Evolutionary conservation across 106 monocot genomes (phyloP).

Genomic region (Cymbidium sinense): DNA sequence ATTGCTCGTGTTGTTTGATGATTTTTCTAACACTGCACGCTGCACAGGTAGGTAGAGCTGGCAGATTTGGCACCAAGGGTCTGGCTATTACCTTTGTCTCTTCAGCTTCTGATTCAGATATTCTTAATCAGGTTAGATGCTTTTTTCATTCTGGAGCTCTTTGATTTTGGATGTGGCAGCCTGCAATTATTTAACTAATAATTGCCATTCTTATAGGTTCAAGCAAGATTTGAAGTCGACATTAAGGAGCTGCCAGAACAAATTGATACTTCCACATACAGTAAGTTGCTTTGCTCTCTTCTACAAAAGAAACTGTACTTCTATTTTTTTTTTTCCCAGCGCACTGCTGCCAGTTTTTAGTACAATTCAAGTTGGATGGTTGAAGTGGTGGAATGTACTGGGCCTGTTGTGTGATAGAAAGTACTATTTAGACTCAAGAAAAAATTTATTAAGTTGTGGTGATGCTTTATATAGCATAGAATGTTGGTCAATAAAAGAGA

Average conservation of each 20-base stretch:
- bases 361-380: too few species aligned
- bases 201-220: conserved; percentile 42
- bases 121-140: conserved; percentile 79
- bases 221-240: conserved; percentile 99
- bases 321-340: too few species aligned
- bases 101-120: conserved; percentile 88
- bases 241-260: conserved; percentile 96
- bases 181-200: neutral
- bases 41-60: conserved; percentile 74
- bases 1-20: neutral
- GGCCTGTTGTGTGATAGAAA: too few species aligned
- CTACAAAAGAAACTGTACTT: too few species aligned
- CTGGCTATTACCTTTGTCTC: conserved; percentile 97
- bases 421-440: too few species aligned
- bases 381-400: too few species aligned
- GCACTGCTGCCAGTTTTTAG: too few species aligned
- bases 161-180: neutral
- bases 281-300: conserved; percentile 36
- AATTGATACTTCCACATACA: conserved; percentile 97
- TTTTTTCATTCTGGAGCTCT: neutral
- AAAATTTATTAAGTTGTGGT: too few species aligned
- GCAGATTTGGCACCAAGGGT: conserved; percentile 96
- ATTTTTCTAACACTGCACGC: neutral
- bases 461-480: too few species aligned
- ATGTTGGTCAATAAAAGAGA: too few species aligned